Conservation (phyloP, 208 protist species). For the Leishmania braziliensis region DNA sequence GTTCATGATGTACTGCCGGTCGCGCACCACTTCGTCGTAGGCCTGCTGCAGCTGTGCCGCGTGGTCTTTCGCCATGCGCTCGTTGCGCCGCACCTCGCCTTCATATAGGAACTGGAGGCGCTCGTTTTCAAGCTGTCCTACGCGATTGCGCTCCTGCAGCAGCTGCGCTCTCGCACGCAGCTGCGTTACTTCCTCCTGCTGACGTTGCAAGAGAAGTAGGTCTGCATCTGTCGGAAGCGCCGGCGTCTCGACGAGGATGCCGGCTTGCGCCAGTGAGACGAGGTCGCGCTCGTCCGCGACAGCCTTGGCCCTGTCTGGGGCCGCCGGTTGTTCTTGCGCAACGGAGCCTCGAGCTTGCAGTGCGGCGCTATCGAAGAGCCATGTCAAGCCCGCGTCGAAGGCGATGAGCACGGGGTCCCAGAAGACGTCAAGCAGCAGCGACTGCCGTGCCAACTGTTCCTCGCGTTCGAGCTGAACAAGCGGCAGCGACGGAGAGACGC, state of each 20-base stretch:
- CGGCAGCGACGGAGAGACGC: not conserved
- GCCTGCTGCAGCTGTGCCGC: constrained; percentile 63
- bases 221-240: constrained; percentile 50
- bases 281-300: constrained; percentile 14
- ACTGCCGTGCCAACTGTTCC: constrained; percentile 59
- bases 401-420: constrained; percentile 85
- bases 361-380: constrained; percentile 56
- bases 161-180: constrained; percentile 41
- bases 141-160: constrained; percentile 53
- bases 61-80: constrained; percentile 67
- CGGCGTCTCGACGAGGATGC: constrained; percentile 12
- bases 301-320: not conserved
- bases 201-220: constrained; percentile 50
- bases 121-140: constrained; percentile 46
- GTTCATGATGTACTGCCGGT: constrained; percentile 66
- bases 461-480: constrained; percentile 29
- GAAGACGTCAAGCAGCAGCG: constrained; percentile 66
- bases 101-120: constrained; percentile 55
- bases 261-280: constrained; percentile 15
- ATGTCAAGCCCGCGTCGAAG: constrained; percentile 87
- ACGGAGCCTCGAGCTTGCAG: constrained; percentile 17
- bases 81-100: constrained; percentile 65
- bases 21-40: constrained; percentile 74
- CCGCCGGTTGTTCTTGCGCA: constrained; percentile 6
- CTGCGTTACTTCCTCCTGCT: constrained; percentile 53